These are phyloP conservation scores for Ophiostoma sp. DNA, from an alignment of 2,329 filamentous ascomycete species.

Conservation along the genomic window DNA sequence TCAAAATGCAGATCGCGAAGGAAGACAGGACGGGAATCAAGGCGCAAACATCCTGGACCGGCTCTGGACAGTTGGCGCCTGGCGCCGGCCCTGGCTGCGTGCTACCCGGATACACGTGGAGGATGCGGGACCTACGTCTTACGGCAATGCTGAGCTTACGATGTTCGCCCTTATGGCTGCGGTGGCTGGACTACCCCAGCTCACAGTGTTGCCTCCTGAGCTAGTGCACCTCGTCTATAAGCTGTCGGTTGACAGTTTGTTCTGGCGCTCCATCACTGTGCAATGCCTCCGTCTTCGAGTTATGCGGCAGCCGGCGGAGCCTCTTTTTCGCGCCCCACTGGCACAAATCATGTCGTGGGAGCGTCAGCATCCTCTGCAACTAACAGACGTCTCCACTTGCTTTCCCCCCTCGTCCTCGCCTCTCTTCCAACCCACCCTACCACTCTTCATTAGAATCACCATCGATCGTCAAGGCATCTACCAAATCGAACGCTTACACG, in stretches of 20 bases:
- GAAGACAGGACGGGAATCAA: not conserved
- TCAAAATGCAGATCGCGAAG: not conserved
- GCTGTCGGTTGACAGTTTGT: slow-evolving; percentile 16
- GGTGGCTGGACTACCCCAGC: not conserved
- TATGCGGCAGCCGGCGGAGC: not conserved
- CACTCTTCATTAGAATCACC: slow-evolving; percentile 11
- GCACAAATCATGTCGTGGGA: slow-evolving; percentile 8
- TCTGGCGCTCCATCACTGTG: slow-evolving; percentile 15
- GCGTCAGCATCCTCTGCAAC: slow-evolving; percentile 4
- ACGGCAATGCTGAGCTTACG: not conserved
- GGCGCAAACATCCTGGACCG: slow-evolving; percentile 9
- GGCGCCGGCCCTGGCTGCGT: slow-evolving; percentile 7
- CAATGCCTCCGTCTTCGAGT: slow-evolving; percentile 1
- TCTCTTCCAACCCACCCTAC: not conserved
- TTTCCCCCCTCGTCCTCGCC: not conserved
- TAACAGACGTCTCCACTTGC: not conserved
- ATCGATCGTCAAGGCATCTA: slow-evolving; percentile 11
- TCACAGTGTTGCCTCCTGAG: not conserved
- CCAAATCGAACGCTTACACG: slow-evolving; percentile 2
- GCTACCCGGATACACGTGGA: not conserved
- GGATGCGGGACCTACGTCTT: not conserved
- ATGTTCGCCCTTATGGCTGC: not conserved
- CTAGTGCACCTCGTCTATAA: slow-evolving; percentile 8
- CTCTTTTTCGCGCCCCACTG: not conserved
- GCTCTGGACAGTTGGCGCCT: slow-evolving; percentile 17